Evolutionary conservation across 805 yeast genomes (phyloP).

Genomic region (Hanseniaspora thailandica): DNA sequence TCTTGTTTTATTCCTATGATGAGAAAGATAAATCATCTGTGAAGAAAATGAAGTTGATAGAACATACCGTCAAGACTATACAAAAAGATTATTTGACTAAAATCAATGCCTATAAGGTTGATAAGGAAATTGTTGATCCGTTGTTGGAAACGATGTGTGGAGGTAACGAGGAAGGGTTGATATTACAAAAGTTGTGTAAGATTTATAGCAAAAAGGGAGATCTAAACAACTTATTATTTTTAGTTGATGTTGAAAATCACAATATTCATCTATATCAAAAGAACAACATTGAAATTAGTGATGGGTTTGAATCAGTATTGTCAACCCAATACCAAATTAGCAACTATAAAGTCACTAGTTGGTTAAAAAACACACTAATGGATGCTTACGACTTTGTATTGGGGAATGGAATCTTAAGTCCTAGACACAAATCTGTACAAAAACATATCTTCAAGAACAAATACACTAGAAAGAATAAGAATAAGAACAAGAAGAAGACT

Average conservation of each 20-base stretch:
- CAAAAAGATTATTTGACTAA: neutral
- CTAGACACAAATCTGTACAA: neutral
- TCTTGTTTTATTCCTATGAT: neutral
- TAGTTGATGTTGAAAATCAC: neutral
- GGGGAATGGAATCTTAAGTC: slow-evolving; percentile 2
- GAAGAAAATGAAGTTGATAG: neutral
- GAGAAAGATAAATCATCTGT: neutral
- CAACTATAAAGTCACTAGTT: neutral
- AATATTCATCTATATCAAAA: neutral
- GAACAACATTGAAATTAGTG: neutral
- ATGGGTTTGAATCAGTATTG: neutral
- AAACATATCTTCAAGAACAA: slow-evolving; percentile 2
- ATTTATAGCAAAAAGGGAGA: neutral
- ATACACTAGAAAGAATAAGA: neutral
- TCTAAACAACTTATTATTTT: neutral
- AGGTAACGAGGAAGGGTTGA: neutral
- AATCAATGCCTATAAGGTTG: neutral
- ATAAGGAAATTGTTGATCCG: neutral
- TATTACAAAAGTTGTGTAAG: neutral
- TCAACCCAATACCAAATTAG: neutral
- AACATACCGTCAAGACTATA: neutral
- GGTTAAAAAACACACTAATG: neutral
- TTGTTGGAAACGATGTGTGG: neutral
- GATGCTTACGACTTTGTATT: neutral
- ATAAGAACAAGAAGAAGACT: neutral